Evolutionary conservation across 2,329 filamentous ascomycete genomes (phyloP).

Genomic region (Pseudocercospora vitis): DNA sequence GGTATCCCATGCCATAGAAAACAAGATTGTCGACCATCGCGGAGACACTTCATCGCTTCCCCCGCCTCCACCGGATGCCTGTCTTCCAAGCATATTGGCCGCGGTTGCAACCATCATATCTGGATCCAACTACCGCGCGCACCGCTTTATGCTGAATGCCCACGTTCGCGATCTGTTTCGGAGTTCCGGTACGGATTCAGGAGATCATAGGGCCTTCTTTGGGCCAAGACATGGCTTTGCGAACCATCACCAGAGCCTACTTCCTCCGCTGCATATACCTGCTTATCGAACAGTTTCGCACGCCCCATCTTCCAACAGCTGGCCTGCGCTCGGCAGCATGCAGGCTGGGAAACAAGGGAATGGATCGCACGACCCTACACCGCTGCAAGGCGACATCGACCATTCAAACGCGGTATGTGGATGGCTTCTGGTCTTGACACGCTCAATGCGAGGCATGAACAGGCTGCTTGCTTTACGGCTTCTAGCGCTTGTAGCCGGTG

Average conservation of each 20-base stretch:
- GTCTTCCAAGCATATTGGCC: slow-evolving; percentile 69
- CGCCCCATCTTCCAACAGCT: slow-evolving; percentile 42
- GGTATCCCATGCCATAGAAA: slow-evolving; percentile 56
- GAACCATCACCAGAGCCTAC: slow-evolving; percentile 25
- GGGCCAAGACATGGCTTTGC: slow-evolving; percentile 30
- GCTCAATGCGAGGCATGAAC: slow-evolving; percentile 43
- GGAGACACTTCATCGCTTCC: slow-evolving; percentile 35
- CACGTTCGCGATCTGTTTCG: slow-evolving; percentile 42
- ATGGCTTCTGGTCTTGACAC: slow-evolving; percentile 49
- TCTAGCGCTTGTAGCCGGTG: slow-evolving; percentile 39
- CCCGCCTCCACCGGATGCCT: slow-evolving; percentile 57
- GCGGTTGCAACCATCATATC: slow-evolving; percentile 75
- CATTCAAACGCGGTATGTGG: slow-evolving; percentile 50
- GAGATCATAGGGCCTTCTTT: slow-evolving; percentile 30
- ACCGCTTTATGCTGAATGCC: slow-evolving; percentile 54
- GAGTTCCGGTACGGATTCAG: slow-evolving; percentile 20
- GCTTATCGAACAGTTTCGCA: slow-evolving; percentile 38
- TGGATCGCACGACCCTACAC: slow-evolving; percentile 12
- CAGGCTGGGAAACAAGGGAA: slow-evolving; percentile 24
- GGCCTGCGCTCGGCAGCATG: slow-evolving; percentile 45
- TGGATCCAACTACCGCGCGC: slow-evolving; percentile 75
- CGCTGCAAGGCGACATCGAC: slow-evolving; percentile 38
- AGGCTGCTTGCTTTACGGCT: slow-evolving; percentile 47
- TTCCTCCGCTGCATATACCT: slow-evolving; percentile 44
- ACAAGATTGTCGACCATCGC: slow-evolving; percentile 30